Percentiles rank a stretch among this genome's conserved stretches.
Evolutionary conservation across 371 early-diverging fungal genomes (phyloP).

Genomic region (Thermomucor indicae-seudaticae): DNA sequence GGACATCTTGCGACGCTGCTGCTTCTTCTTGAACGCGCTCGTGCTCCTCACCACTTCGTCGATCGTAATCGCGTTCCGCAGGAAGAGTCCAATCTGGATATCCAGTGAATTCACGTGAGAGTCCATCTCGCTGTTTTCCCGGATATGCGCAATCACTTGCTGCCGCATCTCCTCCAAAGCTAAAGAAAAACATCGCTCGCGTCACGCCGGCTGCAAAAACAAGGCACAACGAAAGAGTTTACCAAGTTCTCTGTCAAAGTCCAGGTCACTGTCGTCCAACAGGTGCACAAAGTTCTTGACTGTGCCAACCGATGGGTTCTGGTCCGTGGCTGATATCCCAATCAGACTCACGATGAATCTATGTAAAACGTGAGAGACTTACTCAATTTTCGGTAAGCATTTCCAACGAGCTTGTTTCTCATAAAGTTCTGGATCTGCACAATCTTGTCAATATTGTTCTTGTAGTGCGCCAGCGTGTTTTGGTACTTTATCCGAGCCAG

Average conservation of each 20-base stretch:
- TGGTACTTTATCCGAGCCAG: slow-evolving; percentile 57
- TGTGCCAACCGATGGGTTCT: slow-evolving; percentile 74
- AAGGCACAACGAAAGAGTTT: too few species aligned
- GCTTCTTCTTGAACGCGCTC: slow-evolving; percentile 52
- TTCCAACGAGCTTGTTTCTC: slow-evolving; percentile 74
- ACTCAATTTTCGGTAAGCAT: slow-evolving; percentile 81
- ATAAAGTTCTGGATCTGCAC: slow-evolving; percentile 84
- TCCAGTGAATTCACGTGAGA: slow-evolving; percentile 86
- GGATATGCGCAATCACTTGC: slow-evolving; percentile 79
- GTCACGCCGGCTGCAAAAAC: too few species aligned
- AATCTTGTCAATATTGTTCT: slow-evolving; percentile 66
- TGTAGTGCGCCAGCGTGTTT: slow-evolving; percentile 57
- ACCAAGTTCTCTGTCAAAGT: slow-evolving; percentile 86
- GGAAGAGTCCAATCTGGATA: slow-evolving; percentile 93
- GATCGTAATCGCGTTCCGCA: slow-evolving; percentile 94
- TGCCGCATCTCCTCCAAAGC: slow-evolving; percentile 87
- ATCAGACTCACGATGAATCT: not conserved
- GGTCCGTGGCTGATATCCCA: slow-evolving; percentile 49
- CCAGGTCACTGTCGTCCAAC: slow-evolving; percentile 86
- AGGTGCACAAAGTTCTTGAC: slow-evolving; percentile 88
- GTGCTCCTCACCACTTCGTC: slow-evolving; percentile 82
- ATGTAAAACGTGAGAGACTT: slow-evolving; percentile 10
- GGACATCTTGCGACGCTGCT: slow-evolving; percentile 44
- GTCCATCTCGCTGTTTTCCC: slow-evolving; percentile 87
- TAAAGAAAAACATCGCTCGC: too few species aligned